Base-by-base conservation (phyloP, 805 yeast genomes). In the Ogataea corticis region DNA sequence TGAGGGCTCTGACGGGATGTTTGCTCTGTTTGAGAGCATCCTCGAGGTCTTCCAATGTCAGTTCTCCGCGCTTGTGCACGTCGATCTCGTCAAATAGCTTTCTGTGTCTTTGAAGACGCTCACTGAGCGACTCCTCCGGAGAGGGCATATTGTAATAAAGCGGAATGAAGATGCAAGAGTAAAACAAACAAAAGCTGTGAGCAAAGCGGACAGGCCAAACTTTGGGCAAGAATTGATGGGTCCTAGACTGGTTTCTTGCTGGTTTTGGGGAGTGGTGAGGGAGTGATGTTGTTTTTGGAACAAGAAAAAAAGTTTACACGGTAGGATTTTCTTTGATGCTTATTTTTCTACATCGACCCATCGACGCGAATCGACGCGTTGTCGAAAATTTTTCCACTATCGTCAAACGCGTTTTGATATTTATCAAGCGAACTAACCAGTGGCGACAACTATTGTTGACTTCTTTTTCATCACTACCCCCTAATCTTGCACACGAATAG, bases 1-100 rank as follows among this genome's bases (percentile, higher is more conserved):
- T 77, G 16, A 86, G 67, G 45, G 79, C 72, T 40, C 78, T 77
- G 17, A 86, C 67, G 1, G 92, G 95, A 62, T 86, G 90, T 45
- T 82, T 73, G 31, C 75, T 57, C 19, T 63, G 50, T 44, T 66
- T 63, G 44, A 78, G 61, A 7, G 82, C 81, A 29, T 63, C 55
- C 43, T 69, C 69, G 58, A 79, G 77, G 44, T 77, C 81, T 30
- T 65, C 62, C 7, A 76, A 59, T 1, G 79, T 71, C 43, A 80
- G 69, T 46, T 69, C 71, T 1, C 85, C 85, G n/a, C 65, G 61
- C 17, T 70, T 62, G 18, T 67, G 51, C 14, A 66, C 54, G 54
- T 80, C 85, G 18, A 80, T 68, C 35, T 64, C 55, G 17, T 66
- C 57, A 51, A 76, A 80, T 15, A 80, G 59, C 40, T 58, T 55